These are phyloP conservation scores for Millerago galiae DNA, from an alignment of 805 yeast species.

Conservation along the genomic window DNA sequence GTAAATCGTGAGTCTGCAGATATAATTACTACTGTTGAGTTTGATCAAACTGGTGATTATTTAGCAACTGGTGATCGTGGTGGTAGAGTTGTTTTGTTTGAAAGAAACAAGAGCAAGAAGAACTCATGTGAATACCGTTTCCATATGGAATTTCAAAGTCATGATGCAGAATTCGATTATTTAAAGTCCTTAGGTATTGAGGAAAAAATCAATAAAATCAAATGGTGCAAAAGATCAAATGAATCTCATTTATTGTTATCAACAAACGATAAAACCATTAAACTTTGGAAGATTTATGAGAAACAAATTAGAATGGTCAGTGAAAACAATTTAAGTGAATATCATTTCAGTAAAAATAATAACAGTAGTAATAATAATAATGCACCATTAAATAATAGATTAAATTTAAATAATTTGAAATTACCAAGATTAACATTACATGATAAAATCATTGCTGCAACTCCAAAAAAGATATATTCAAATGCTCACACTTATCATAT, in stretches of 20 bases:
- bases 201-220: slow-evolving; percentile 95
- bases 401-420: slow-evolving; percentile 44
- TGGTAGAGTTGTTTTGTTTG: slow-evolving; percentile 94
- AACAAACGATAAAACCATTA: slow-evolving; percentile 97
- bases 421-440: slow-evolving; percentile 89
- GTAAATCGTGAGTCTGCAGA: slow-evolving; percentile 92
- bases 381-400: slow-evolving; percentile 13
- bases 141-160: slow-evolving; percentile 95
- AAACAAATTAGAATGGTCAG: slow-evolving; percentile 86
- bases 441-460: slow-evolving; percentile 91
- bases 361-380: neutral
- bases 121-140: slow-evolving; percentile 88
- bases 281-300: slow-evolving; percentile 93
- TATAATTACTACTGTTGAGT: slow-evolving; percentile 94
- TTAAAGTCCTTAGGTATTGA: slow-evolving; percentile 93
- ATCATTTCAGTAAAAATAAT: slow-evolving; percentile 8
- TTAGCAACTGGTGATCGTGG: slow-evolving; percentile 98
- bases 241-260: slow-evolving; percentile 85
- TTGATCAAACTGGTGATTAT: slow-evolving; percentile 90
- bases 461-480: slow-evolving; percentile 84
- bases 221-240: slow-evolving; percentile 88
- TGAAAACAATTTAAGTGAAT: slow-evolving; percentile 74
- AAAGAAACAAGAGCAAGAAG: slow-evolving; percentile 69
- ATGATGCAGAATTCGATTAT: slow-evolving; percentile 98
- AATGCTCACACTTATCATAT: slow-evolving; percentile 99